These are phyloP conservation scores for Fusarium subglutinans DNA, from an alignment of 2,329 filamentous ascomycete genomes.

Conservation along the genomic window DNA sequence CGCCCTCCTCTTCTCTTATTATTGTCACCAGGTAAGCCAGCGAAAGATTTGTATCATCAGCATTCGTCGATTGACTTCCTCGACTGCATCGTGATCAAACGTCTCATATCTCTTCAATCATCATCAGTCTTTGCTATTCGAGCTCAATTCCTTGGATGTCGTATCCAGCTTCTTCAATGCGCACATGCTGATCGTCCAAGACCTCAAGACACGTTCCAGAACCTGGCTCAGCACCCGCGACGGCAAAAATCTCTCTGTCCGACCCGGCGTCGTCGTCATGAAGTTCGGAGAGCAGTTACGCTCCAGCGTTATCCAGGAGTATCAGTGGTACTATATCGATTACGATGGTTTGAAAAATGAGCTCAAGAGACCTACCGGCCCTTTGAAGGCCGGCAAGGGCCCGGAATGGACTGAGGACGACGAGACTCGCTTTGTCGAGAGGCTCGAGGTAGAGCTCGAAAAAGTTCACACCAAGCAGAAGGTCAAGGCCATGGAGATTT, in stretches of 20 bases:
- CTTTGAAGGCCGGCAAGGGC: slow-evolving; percentile 50
- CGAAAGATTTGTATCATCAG: not conserved
- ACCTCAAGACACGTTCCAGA: slow-evolving; percentile 55
- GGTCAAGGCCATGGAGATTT: slow-evolving; percentile 96
- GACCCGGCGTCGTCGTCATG: slow-evolving; percentile 69
- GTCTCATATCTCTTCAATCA: not conserved
- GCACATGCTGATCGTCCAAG: slow-evolving; percentile 63
- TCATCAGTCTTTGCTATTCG: not conserved
- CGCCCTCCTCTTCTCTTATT: slow-evolving; percentile 7
- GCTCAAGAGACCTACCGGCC: slow-evolving; percentile 77
- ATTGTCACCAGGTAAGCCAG: slow-evolving; percentile 31
- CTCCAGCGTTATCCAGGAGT: slow-evolving; percentile 95
- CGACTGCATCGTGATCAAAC: slow-evolving; percentile 5
- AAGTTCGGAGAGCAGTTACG: slow-evolving; percentile 97
- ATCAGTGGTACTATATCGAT: slow-evolving; percentile 97
- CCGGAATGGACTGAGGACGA: slow-evolving; percentile 89
- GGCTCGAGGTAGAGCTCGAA: slow-evolving; percentile 91
- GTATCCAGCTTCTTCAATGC: slow-evolving; percentile 31
- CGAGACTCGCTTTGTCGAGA: slow-evolving; percentile 85
- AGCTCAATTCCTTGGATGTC: slow-evolving; percentile 21
- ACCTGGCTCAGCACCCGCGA: slow-evolving; percentile 52
- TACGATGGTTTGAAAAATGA: slow-evolving; percentile 93
- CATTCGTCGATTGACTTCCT: slow-evolving; percentile 7
- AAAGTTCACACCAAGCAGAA: slow-evolving; percentile 98
- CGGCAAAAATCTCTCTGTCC: slow-evolving; percentile 45